A percentile compares a stretch with the other conserved stretches of the same genome.
phyloP scores from a whole-genome alignment of 1,139 yeast genomes.

The Kluyveromyces marxianus region DNA sequence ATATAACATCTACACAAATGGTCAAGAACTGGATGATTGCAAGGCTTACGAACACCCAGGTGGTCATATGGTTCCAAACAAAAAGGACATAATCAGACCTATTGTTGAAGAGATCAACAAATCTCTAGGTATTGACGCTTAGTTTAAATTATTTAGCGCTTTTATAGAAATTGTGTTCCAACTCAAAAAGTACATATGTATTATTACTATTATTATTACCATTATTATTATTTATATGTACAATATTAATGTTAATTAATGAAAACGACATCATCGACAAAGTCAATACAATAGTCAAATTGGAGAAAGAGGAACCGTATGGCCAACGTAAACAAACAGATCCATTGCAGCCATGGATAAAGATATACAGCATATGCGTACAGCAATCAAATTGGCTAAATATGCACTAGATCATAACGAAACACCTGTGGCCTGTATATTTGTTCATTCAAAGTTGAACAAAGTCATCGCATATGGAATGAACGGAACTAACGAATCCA shows the following conservation, averaged over 20 bases:
- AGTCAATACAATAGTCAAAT: neutral
- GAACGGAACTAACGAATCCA: conserved; percentile 81
- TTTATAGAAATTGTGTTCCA: no score
- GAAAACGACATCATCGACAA: neutral
- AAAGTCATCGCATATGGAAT: conserved; percentile 67
- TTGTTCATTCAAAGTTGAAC: conserved; percentile 39
- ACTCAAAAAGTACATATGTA: no score
- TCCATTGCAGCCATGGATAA: neutral
- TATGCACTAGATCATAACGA: conserved; percentile 49
- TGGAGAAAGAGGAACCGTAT: neutral
- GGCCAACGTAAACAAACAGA: neutral
- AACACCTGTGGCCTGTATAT: conserved; percentile 70
- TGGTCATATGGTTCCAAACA: conserved; percentile 78
- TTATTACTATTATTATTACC: no score
- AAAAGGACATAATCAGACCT: conserved; percentile 44
- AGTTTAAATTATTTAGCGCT: neutral
- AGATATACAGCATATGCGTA: conserved; percentile 35
- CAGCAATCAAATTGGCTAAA: conserved; percentile 47
- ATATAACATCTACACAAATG: conserved; percentile 34
- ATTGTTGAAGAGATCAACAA: conserved; percentile 32
- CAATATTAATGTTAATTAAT: neutral
- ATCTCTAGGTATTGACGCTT: conserved; percentile 11
- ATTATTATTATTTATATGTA: no score
- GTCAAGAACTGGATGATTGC: conserved; percentile 29
- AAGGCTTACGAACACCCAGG: conserved; percentile 66